Evolutionary conservation across 805 yeast genomes (phyloP).

Genomic region (Candida sonorensis): DNA sequence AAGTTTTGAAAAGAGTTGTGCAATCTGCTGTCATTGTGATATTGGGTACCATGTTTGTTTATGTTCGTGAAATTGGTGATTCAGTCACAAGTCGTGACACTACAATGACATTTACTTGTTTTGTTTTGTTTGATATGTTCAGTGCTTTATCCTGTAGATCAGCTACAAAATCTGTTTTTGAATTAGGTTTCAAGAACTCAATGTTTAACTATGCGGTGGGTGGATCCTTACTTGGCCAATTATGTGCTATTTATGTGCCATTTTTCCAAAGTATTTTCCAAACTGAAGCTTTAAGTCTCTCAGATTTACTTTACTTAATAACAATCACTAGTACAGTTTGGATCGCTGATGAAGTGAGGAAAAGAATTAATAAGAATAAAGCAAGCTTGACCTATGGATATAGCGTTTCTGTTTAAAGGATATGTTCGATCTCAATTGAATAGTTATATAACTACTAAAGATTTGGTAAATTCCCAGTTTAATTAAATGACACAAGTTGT

Average conservation of each 20-base stretch:
- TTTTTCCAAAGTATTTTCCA: slow-evolving; percentile 90
- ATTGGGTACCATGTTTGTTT: slow-evolving; percentile 81
- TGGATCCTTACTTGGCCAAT: slow-evolving; percentile 81
- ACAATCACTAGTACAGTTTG: slow-evolving; percentile 73
- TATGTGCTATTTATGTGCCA: slow-evolving; percentile 90
- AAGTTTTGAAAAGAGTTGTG: slow-evolving; percentile 63
- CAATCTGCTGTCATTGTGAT: slow-evolving; percentile 75
- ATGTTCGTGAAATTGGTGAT: slow-evolving; percentile 80
- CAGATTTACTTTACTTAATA: slow-evolving; percentile 61
- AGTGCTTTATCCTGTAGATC: slow-evolving; percentile 94
- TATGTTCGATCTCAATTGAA: neutral
- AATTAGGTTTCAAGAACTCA: slow-evolving; percentile 71
- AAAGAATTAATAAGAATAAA: slow-evolving; percentile 32
- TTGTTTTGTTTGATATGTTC: slow-evolving; percentile 94
- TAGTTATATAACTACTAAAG: too few species aligned
- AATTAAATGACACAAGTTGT: too few species aligned
- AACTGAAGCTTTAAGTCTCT: slow-evolving; percentile 77
- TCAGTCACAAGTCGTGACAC: slow-evolving; percentile 91
- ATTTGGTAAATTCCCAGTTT: too few species aligned
- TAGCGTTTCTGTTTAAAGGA: slow-evolving; percentile 21
- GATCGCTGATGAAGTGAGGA: slow-evolving; percentile 77
- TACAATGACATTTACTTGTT: slow-evolving; percentile 97
- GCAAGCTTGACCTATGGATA: slow-evolving; percentile 18
- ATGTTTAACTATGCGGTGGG: slow-evolving; percentile 94
- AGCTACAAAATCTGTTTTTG: slow-evolving; percentile 72